Percentiles rank a stretch among this genome's conserved stretches.
Evolutionary conservation across 768 basidiomycete species (phyloP).

Genomic region (Pulveroboletus sp.): DNA sequence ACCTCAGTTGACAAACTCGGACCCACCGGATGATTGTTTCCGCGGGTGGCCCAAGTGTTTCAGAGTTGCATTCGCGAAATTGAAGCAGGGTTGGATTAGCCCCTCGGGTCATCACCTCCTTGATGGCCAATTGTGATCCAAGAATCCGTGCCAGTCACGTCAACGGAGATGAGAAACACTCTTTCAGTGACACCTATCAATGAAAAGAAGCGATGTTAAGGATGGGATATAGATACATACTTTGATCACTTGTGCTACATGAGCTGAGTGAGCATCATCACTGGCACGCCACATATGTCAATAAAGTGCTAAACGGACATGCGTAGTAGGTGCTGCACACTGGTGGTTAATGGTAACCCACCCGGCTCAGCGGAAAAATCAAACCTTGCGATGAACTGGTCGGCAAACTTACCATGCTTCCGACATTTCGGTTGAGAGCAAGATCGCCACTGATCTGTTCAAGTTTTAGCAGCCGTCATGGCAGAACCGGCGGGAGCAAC

Average conservation of each 20-base stretch:
- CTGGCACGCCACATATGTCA: slow-evolving; percentile 22
- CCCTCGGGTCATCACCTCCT: neutral
- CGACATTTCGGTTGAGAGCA: neutral
- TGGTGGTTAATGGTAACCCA: neutral
- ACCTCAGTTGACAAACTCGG: neutral
- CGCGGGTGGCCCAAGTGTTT: neutral
- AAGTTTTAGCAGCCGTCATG: slow-evolving; percentile 1
- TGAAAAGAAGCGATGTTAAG: slow-evolving; percentile 17
- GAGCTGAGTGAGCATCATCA: slow-evolving; percentile 1
- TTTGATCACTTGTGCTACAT: slow-evolving; percentile 3
- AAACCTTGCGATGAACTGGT: slow-evolving; percentile 15
- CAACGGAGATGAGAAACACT: slow-evolving; percentile 23
- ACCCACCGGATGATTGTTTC: neutral
- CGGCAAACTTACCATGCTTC: slow-evolving; percentile 1
- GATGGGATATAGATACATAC: slow-evolving; percentile 8
- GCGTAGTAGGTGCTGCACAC: slow-evolving; percentile 3
- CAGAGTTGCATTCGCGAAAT: neutral
- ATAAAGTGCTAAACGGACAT: neutral
- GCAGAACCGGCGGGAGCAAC: slow-evolving; percentile 5
- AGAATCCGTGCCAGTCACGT: neutral
- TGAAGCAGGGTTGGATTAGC: neutral
- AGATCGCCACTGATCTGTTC: slow-evolving; percentile 1
- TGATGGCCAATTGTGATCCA: neutral
- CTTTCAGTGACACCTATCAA: slow-evolving; percentile 7
- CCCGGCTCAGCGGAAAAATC: neutral